Evolutionary conservation across 2,329 filamentous ascomycete species (phyloP).

Genomic region (Plenodomus lindquistii): DNA sequence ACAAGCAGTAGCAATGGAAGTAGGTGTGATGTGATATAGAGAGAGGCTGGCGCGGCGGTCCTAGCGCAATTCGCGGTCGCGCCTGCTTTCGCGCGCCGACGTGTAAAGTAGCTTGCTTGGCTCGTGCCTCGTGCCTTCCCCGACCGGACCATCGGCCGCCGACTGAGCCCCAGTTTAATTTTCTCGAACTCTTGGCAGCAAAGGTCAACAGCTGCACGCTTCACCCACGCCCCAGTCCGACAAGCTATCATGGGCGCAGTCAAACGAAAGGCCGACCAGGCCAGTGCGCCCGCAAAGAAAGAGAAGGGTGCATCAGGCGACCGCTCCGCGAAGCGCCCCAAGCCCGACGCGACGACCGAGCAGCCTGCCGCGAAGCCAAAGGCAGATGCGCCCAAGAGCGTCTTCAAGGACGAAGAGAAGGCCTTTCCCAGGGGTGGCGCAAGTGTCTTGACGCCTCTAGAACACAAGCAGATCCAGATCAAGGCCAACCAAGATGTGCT

Average conservation of each 20-base stretch:
- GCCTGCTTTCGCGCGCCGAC: not conserved
- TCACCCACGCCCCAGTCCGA: conserved; percentile 3
- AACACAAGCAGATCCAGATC: conserved; percentile 94
- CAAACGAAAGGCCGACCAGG: conserved; percentile 52
- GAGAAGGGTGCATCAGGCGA: conserved; percentile 31
- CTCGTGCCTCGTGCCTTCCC: not conserved
- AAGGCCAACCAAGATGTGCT: conserved; percentile 90
- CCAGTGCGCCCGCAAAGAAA: conserved; percentile 34
- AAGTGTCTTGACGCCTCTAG: conserved; percentile 86
- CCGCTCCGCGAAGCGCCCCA: conserved; percentile 44
- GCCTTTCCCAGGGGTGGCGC: conserved; percentile 92
- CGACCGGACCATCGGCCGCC: conserved; percentile 1
- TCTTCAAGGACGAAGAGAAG: conserved; percentile 76
- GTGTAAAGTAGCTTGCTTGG: conserved; percentile 1
- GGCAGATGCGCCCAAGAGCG: conserved; percentile 44
- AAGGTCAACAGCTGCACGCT: conserved; percentile 9
- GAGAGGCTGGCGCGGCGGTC: not conserved
- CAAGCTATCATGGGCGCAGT: conserved; percentile 46
- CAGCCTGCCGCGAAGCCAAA: conserved; percentile 34
- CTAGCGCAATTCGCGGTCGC: conserved; percentile 1
- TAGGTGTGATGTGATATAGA: not conserved
- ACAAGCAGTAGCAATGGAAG: not conserved
- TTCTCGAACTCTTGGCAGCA: conserved; percentile 24
- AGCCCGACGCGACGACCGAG: conserved; percentile 36
- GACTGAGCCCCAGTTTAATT: conserved; percentile 12